A percentile compares a stretch with the other conserved stretches of the same genome.
phyloP scores from a whole-genome alignment of 768 basidiomycete species.

The Lactarius hengduanensis region DNA sequence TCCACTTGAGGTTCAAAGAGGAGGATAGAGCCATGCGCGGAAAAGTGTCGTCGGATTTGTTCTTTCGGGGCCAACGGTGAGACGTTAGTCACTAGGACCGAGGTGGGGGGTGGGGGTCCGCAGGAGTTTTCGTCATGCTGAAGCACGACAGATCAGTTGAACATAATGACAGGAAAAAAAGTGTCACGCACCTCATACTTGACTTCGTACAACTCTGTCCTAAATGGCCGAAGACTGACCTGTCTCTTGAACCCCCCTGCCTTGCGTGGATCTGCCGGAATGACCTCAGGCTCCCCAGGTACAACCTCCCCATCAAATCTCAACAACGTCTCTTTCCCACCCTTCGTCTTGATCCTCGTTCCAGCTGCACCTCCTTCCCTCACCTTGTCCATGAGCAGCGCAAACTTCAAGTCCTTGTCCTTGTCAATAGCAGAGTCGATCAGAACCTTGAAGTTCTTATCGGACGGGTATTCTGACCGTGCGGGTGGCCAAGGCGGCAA shows the following conservation, averaged over 20 bases:
- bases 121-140: conserved; percentile 77
- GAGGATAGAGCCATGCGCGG: conserved; percentile 55
- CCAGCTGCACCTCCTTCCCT: conserved; percentile 36
- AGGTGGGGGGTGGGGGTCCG: conserved; percentile 68
- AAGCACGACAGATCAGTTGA: conserved; percentile 14
- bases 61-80: conserved; percentile 67
- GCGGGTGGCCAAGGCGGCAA: conserved; percentile 58
- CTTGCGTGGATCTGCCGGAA: conserved; percentile 55
- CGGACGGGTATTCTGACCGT: conserved; percentile 46
- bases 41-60: conserved; percentile 65
- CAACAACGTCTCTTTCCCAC: conserved; percentile 55
- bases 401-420: conserved; percentile 42
- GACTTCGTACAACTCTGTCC: conserved; percentile 45
- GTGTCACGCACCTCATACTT: conserved; percentile 55
- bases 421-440: conserved; percentile 60
- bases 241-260: conserved; percentile 38
- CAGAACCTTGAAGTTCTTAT: conserved; percentile 57
- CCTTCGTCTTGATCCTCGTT: conserved; percentile 57
- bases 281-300: conserved; percentile 42
- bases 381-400: conserved; percentile 43
- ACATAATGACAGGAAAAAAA: conserved; percentile 4
- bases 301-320: conserved; percentile 58
- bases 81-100: conserved; percentile 70
- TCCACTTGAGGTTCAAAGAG: conserved; percentile 80
- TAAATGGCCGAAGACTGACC: conserved; percentile 33